Evolutionary conservation across 1,284 basidiomycete species (phyloP).

Genomic region (Cutaneotrichosporon dermatis): DNA sequence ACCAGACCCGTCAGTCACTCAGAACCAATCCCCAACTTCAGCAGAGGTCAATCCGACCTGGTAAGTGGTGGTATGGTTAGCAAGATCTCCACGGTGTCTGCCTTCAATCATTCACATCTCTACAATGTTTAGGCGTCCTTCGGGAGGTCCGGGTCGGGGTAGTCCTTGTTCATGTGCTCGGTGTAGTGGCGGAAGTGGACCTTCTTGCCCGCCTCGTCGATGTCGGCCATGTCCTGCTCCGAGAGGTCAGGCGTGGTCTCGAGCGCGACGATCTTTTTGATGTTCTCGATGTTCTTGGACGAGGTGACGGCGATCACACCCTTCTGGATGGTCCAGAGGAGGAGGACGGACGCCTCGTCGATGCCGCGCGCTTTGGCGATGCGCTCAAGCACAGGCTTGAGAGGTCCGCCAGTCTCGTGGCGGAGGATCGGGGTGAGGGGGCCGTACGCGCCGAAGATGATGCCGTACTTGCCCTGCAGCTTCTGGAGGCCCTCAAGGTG

Average conservation of each 20-base stretch:
- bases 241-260: conserved; percentile 60
- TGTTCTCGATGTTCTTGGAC: conserved; percentile 59
- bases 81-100: too few species aligned
- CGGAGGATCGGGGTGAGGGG: conserved; percentile 58
- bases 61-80: too few species aligned
- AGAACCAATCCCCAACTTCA: too few species aligned
- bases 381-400: conserved; percentile 54
- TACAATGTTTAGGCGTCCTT: conserved; percentile 10
- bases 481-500: conserved; percentile 58
- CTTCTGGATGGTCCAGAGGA: conserved; percentile 61
- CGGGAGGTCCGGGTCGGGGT: conserved; percentile 41
- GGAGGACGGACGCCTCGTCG: conserved; percentile 56
- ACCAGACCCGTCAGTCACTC: too few species aligned
- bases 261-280: conserved; percentile 60
- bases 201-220: conserved; percentile 60
- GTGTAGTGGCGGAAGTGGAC: conserved; percentile 54
- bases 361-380: conserved; percentile 51
- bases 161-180: conserved; percentile 44
- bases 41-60: too few species aligned
- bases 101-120: neutral
- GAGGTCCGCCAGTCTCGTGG: conserved; percentile 54
- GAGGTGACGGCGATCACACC: conserved; percentile 63
- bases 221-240: conserved; percentile 59
- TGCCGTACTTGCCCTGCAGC: conserved; percentile 58
- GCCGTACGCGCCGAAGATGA: conserved; percentile 62